Percentiles rank a stretch among this genome's conserved stretches.
phyloP scores from a whole-genome alignment of 1,284 basidiomycete genomes.

The Microbotryum scabiosae region DNA sequence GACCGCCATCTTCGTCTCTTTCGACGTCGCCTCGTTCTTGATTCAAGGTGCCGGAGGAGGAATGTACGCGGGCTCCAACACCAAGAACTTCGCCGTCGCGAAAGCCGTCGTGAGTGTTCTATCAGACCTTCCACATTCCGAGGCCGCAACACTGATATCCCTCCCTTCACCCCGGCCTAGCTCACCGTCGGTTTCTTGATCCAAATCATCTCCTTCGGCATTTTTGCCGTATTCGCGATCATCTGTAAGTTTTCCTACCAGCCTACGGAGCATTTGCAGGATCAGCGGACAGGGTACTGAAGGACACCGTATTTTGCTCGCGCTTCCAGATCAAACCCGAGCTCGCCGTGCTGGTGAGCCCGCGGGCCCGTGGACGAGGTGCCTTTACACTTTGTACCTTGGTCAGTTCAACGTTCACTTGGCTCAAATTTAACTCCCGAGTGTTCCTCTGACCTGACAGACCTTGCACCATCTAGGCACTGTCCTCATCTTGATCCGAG shows the following conservation, averaged over 20 bases:
- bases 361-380: conserved; percentile 13
- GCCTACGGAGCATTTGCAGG: no score
- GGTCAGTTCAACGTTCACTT: conserved; percentile 3
- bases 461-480: no score
- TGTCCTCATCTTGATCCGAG: conserved; percentile 12
- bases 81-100: conserved; percentile 11
- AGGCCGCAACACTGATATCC: not conserved
- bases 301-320: no score
- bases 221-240: conserved; percentile 18
- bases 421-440: no score
- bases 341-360: conserved; percentile 12
- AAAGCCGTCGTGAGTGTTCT: conserved; percentile 17
- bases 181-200: conserved; percentile 26
- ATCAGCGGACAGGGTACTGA: no score
- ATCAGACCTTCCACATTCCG: not conserved
- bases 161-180: not conserved
- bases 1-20: conserved; percentile 22
- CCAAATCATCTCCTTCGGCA: conserved; percentile 24
- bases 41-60: conserved; percentile 26
- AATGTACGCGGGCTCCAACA: conserved; percentile 18
- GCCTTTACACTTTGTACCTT: conserved; percentile 25
- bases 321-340: conserved; percentile 14
- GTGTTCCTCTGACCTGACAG: not conserved
- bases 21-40: conserved; percentile 15
- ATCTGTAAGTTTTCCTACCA: conserved; percentile 9